phyloP scores from a whole-genome alignment of 305 asterid species.

The Euphrasia arctica region DNA sequence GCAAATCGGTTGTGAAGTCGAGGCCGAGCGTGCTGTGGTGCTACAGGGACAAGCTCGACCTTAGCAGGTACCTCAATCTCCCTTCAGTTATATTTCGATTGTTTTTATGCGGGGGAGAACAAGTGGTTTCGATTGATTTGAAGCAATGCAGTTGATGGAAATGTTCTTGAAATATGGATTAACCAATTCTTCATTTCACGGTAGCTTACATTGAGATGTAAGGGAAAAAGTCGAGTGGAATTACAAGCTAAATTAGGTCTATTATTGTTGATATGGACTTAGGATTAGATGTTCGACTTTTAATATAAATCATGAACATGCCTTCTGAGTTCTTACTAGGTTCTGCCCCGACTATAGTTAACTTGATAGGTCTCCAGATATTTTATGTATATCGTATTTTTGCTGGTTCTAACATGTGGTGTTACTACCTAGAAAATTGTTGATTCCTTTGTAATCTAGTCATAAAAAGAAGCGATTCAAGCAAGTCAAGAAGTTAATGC shows the following conservation, averaged over 20 bases:
- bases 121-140: too few species aligned
- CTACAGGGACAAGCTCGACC: constrained; percentile 85
- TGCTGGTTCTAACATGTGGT: neutral
- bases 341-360: too few species aligned
- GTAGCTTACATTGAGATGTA: neutral
- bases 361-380: neutral
- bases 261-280: constrained; percentile 1
- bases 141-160: neutral
- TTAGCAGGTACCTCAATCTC: constrained; percentile 65
- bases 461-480: constrained; percentile 71
- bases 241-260: neutral
- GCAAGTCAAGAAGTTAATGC: constrained; percentile 68
- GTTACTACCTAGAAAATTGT: neutral
- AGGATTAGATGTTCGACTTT: constrained; percentile 15
- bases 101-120: too few species aligned
- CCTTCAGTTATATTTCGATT: too few species aligned
- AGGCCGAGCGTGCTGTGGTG: constrained; percentile 86
- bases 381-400: constrained; percentile 3
- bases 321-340: too few species aligned
- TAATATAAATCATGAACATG: neutral
- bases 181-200: neutral
- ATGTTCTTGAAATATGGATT: neutral
- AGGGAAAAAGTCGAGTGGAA: neutral
- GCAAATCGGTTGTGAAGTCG: constrained; percentile 60
- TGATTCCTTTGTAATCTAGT: constrained; percentile 36